Evolutionary conservation across 1,284 basidiomycete genomes (phyloP).

Genomic region (Schizophyllum commune): DNA sequence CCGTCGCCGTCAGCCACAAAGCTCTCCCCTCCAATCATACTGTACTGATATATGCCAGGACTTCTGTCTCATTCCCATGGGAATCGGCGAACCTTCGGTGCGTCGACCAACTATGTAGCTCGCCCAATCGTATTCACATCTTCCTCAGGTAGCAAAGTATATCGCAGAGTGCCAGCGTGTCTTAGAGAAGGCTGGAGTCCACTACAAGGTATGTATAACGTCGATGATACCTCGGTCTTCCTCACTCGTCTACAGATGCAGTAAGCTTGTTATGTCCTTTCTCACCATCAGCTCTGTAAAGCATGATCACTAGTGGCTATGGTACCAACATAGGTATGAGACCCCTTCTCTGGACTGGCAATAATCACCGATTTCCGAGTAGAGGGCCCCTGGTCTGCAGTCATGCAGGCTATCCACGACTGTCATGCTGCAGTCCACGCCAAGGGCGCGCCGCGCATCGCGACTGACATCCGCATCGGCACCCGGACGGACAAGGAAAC

Average conservation of each 20-base stretch:
- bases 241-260: constrained; percentile 47
- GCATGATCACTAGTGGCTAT: constrained; percentile 55
- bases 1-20: no score
- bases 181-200: constrained; percentile 74
- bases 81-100: constrained; percentile 65
- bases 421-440: constrained; percentile 86
- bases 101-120: constrained; percentile 7
- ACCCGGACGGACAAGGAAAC: constrained; percentile 74
- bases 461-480: constrained; percentile 89
- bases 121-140: constrained; percentile 5
- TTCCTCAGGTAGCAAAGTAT: constrained; percentile 54
- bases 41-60: constrained; percentile 35
- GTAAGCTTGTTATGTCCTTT: constrained; percentile 33
- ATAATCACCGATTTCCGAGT: constrained; percentile 3
- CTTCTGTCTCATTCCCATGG: constrained; percentile 80
- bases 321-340: constrained; percentile 78
- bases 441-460: constrained; percentile 62
- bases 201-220: constrained; percentile 55
- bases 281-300: constrained; percentile 6
- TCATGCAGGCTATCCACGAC: constrained; percentile 74
- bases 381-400: constrained; percentile 84
- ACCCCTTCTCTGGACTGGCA: constrained; percentile 3
- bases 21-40: no score
- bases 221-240: constrained; percentile 1
- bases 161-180: constrained; percentile 76